Conservation (phyloP, 1,139 yeast species). For the Pichia sp. region DNA sequence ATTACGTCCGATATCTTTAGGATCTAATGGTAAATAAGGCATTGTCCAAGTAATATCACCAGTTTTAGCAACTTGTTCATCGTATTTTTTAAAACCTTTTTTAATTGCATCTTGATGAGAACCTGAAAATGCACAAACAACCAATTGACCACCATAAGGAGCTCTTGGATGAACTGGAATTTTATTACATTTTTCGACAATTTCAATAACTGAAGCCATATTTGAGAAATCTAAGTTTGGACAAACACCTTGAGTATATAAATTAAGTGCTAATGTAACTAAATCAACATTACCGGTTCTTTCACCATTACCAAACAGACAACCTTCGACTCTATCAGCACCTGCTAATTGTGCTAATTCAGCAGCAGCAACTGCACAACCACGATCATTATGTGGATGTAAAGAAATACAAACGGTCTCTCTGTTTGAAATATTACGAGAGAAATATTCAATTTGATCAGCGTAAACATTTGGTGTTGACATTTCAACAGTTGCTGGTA, state of each 20-base stretch:
- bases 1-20: conserved; percentile 91
- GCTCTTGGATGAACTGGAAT: conserved; percentile 90
- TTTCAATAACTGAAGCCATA: conserved; percentile 65
- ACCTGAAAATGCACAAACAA: conserved; percentile 93
- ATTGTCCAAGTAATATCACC: conserved; percentile 65
- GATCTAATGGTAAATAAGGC: conserved; percentile 94
- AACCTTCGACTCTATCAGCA: conserved; percentile 96
- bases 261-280: conserved; percentile 87
- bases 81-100: conserved; percentile 70
- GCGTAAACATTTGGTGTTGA: conserved; percentile 92
- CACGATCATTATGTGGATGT: conserved; percentile 95
- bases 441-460: conserved; percentile 91
- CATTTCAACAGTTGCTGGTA: conserved; percentile 97
- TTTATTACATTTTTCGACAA: conserved; percentile 91
- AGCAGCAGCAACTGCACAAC: conserved; percentile 96
- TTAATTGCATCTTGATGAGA: conserved; percentile 98
- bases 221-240: conserved; percentile 89
- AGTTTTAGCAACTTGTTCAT: conserved; percentile 37
- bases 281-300: conserved; percentile 97
- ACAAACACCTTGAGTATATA: conserved; percentile 89
- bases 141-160: conserved; percentile 94
- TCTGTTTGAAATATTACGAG: conserved; percentile 72
- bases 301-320: conserved; percentile 96
- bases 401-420: conserved; percentile 83
- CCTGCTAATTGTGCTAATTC: conserved; percentile 94